Conservation (phyloP, 345 rosid genomes). For the Salix exigua region DNA sequence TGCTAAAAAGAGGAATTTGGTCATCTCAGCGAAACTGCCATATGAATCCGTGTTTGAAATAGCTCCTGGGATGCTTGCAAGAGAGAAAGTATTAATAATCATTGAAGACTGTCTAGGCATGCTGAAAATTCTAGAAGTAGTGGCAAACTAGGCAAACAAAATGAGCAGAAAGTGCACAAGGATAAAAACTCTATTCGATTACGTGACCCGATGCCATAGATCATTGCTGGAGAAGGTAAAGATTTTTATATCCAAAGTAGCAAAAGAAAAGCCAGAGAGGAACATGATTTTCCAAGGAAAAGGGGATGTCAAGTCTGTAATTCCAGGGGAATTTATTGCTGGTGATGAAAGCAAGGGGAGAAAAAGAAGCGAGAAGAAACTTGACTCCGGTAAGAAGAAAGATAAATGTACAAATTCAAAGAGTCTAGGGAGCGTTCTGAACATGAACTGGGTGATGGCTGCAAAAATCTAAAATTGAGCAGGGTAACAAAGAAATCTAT, state of each 20-base stretch:
- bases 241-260: slow-evolving; percentile 19
- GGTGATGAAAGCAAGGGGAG: slow-evolving; percentile 25
- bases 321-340: slow-evolving; percentile 15
- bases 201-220: slow-evolving; percentile 1
- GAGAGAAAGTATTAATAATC: slow-evolving; percentile 23
- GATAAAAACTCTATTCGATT: slow-evolving; percentile 17
- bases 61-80: slow-evolving; percentile 18
- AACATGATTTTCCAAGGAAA: slow-evolving; percentile 10
- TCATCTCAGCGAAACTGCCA: slow-evolving; percentile 57
- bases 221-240: slow-evolving; percentile 23
- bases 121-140: slow-evolving; percentile 17
- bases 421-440: slow-evolving; percentile 10
- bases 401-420: slow-evolving; percentile 12
- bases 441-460: slow-evolving; percentile 20
- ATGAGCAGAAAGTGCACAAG: slow-evolving; percentile 24
- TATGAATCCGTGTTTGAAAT: slow-evolving; percentile 43
- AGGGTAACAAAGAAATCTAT: slow-evolving; percentile 39
- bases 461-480: slow-evolving; percentile 13
- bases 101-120: slow-evolving; percentile 20
- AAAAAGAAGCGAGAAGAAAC: slow-evolving; percentile 27
- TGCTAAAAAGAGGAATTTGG: slow-evolving; percentile 70
- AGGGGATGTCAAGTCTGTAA: slow-evolving; percentile 22
- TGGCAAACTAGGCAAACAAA: slow-evolving; percentile 26
- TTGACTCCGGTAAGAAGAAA: slow-evolving; percentile 18
- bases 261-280: slow-evolving; percentile 35